These are phyloP conservation scores for Schizonepeta tenuifolia DNA, from an alignment of 257 asterid species.

Conservation along the genomic window DNA sequence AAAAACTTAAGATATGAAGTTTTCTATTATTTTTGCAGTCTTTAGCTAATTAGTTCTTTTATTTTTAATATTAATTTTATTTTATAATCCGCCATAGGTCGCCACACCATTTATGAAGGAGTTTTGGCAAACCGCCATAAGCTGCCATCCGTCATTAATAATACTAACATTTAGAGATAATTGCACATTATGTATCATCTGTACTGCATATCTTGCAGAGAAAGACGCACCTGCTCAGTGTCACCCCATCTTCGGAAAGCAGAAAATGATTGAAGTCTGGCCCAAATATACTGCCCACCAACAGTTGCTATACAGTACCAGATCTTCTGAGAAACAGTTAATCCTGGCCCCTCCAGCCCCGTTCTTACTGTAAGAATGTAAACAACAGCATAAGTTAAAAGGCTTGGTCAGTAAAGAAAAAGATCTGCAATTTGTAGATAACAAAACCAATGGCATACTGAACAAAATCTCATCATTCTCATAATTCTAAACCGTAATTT, in stretches of 20 bases:
- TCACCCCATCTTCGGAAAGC: slow-evolving; percentile 98
- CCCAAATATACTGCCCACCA: slow-evolving; percentile 95
- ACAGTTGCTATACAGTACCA: slow-evolving; percentile 93
- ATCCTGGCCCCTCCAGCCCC: slow-evolving; percentile 88
- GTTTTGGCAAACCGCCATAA: too few relatives aligned
- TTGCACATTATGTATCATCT: slow-evolving; percentile 1
- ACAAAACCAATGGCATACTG: neutral
- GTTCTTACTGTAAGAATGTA: slow-evolving; percentile 61
- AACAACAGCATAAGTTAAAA: slow-evolving; percentile 20
- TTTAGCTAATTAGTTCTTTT: too few relatives aligned
- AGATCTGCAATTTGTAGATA: neutral
- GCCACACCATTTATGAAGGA: too few relatives aligned
- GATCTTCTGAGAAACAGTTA: slow-evolving; percentile 84
- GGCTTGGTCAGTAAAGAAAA: slow-evolving; percentile 1
- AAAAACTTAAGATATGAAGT: too few relatives aligned
- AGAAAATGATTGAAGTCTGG: slow-evolving; percentile 88
- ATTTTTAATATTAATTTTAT: too few relatives aligned
- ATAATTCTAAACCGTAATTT: neutral
- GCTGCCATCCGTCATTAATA: too few relatives aligned
- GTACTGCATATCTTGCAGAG: neutral
- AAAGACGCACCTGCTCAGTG: slow-evolving; percentile 74
- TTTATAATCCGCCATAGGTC: too few relatives aligned
- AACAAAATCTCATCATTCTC: neutral
- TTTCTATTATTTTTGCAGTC: too few relatives aligned
- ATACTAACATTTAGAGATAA: too few relatives aligned